These are phyloP conservation scores for Nepenthes mirabilis DNA, from an alignment of 148 eudicot genomes.

Conservation along the genomic window DNA sequence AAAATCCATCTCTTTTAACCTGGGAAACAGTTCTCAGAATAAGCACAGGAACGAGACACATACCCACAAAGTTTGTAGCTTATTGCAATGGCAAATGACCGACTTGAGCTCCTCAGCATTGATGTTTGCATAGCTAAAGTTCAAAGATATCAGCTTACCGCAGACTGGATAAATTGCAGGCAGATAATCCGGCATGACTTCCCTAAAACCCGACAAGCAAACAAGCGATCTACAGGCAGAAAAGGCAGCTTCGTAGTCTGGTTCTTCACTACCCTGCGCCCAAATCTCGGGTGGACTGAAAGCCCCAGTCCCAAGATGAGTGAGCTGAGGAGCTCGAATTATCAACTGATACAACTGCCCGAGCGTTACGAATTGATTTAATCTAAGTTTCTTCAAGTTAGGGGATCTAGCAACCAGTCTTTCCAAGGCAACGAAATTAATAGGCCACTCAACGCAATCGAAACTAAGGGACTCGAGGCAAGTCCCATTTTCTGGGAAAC, in stretches of 20 bases:
- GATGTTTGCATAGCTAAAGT: conserved; percentile 72
- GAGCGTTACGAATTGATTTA: conserved; percentile 45
- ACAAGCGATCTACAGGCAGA: conserved; percentile 58
- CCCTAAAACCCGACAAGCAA: conserved; percentile 75
- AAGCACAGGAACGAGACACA: conserved; percentile 1
- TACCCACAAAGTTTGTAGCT: conserved; percentile 71
- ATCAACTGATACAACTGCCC: conserved; percentile 46
- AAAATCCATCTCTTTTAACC: not conserved
- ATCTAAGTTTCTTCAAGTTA: conserved; percentile 46
- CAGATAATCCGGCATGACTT: conserved; percentile 40
- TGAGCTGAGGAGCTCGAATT: conserved; percentile 63
- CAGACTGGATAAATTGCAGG: conserved; percentile 62
- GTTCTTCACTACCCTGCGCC: conserved; percentile 33
- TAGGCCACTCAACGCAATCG: conserved; percentile 58
- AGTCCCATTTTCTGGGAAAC: conserved; percentile 50
- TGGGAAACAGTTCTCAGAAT: not conserved
- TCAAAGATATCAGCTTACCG: conserved; percentile 63
- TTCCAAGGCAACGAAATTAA: conserved; percentile 52
- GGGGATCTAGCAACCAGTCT: conserved; percentile 56
- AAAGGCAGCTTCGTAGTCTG: conserved; percentile 52
- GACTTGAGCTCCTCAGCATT: conserved; percentile 48
- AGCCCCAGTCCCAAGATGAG: conserved; percentile 78
- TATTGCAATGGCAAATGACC: conserved; percentile 56
- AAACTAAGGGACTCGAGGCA: conserved; percentile 59
- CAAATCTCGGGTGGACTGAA: conserved; percentile 34